A percentile compares a stretch with the other conserved stretches of the same genome.
phyloP scores from a whole-genome alignment of 177 flowering plant species.

The Vitis hybrid region DNA sequence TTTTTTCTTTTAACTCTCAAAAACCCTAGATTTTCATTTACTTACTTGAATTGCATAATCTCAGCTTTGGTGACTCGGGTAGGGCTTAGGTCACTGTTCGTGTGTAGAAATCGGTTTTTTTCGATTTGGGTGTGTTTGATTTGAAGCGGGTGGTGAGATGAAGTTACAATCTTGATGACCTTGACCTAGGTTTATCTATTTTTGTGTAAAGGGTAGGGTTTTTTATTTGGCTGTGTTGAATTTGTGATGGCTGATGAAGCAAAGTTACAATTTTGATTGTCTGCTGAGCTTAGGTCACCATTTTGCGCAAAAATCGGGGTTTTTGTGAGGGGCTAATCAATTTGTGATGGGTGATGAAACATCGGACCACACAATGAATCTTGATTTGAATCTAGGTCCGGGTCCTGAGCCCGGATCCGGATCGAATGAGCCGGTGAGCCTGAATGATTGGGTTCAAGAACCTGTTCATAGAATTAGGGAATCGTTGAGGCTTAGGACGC shows the following conservation, averaged over 20 bases:
- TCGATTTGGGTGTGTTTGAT: no score
- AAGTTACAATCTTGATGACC: conserved; percentile 10
- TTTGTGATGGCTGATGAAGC: conserved; percentile 6
- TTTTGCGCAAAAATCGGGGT: no score
- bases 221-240: background rate
- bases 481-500: conserved; percentile 30
- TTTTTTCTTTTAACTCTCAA: background rate
- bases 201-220: background rate
- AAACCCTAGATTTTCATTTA: background rate
- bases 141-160: no score
- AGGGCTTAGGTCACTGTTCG: no score
- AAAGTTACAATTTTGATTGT: no score
- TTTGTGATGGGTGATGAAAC: conserved; percentile 48
- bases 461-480: conserved; percentile 37
- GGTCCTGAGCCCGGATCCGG: conserved; percentile 27
- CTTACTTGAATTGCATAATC: background rate
- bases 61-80: background rate
- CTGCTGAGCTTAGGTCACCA: no score
- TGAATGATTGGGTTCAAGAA: conserved; percentile 42
- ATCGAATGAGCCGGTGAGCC: conserved; percentile 27
- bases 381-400: conserved; percentile 69
- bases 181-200: conserved; percentile 3
- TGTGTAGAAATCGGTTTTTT: no score
- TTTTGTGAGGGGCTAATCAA: no score
- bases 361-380: conserved; percentile 48